Evolutionary conservation across 2,329 filamentous ascomycete species (phyloP).

Genomic region (Lojkania enalia): DNA sequence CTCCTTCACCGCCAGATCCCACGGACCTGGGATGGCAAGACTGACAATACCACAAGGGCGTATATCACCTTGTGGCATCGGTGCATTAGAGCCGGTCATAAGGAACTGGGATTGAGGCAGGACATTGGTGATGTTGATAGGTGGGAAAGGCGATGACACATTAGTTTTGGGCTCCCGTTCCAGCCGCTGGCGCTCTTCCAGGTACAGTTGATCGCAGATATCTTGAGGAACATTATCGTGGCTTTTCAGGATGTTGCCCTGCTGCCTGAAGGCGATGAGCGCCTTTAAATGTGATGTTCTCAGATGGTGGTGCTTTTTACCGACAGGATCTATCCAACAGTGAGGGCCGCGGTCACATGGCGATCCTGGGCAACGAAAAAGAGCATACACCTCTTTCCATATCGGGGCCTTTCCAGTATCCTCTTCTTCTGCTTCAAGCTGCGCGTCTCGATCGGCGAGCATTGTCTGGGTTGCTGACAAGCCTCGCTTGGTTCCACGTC

Average conservation of each 20-base stretch:
- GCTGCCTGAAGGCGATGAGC: conserved; percentile 32
- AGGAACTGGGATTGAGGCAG: too few relatives aligned
- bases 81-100: too few relatives aligned
- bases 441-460: conserved; percentile 24
- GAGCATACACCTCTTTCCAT: conserved; percentile 37
- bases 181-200: conserved; percentile 33
- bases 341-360: conserved; percentile 33
- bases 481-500: conserved; percentile 11
- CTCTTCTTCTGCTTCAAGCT: not conserved
- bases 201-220: conserved; percentile 38
- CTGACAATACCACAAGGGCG: too few relatives aligned
- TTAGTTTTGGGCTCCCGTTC: conserved; percentile 25
- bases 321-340: conserved; percentile 38
- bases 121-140: conserved; percentile 39
- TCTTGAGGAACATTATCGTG: conserved; percentile 37
- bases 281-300: conserved; percentile 32
- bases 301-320: conserved; percentile 42
- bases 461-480: conserved; percentile 25
- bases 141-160: conserved; percentile 18
- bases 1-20: conserved; percentile 15
- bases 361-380: conserved; percentile 35
- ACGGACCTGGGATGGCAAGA: conserved; percentile 20
- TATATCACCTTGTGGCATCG: too few relatives aligned
- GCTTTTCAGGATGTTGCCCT: conserved; percentile 23
- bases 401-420: conserved; percentile 26